Percentiles rank a stretch among this genome's conserved stretches.
phyloP scores from a whole-genome alignment of 2,329 filamentous ascomycete species.

The Paracoccidioides lutzii region DNA sequence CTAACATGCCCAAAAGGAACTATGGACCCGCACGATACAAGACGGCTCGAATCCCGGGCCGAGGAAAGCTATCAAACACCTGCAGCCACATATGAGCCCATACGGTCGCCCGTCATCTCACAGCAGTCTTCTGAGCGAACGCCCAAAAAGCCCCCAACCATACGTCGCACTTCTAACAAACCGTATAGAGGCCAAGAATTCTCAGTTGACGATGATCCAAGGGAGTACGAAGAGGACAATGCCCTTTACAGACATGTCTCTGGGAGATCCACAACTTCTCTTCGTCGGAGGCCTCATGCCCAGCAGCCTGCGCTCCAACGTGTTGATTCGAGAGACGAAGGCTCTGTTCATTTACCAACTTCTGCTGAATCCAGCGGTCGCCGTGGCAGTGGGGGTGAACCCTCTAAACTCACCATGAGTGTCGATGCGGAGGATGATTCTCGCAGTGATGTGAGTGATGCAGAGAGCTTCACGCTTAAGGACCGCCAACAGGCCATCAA shows the following conservation, averaged over 20 bases:
- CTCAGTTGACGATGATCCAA: conserved; percentile 76
- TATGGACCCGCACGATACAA: conserved; percentile 17
- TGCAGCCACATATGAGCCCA: conserved; percentile 15
- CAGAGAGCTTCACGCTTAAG: conserved; percentile 94
- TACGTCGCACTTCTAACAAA: conserved; percentile 62
- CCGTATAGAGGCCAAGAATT: conserved; percentile 77
- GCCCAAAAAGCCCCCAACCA: conserved; percentile 55
- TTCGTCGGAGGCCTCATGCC: conserved; percentile 26
- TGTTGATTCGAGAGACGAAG: conserved; percentile 27
- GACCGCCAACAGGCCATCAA: conserved; percentile 97
- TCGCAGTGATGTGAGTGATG: conserved; percentile 67
- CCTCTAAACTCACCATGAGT: conserved; percentile 36
- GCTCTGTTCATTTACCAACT: conserved; percentile 24
- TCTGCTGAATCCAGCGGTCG: conserved; percentile 19
- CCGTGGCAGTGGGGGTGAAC: conserved; percentile 19
- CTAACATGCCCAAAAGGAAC: conserved; percentile 14
- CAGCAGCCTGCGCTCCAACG: conserved; percentile 22
- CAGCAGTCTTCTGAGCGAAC: conserved; percentile 32
- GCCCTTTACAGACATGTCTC: conserved; percentile 4
- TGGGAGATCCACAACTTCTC: conserved; percentile 26
- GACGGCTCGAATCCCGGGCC: conserved; percentile 1
- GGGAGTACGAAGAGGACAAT: conserved; percentile 61
- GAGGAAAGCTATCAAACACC: background rate
- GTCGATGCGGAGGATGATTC: conserved; percentile 49
- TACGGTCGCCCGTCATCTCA: conserved; percentile 34